Base-by-base conservation (phyloP, 768 basidiomycete species). In the Melanogaster broomeanus region DNA sequence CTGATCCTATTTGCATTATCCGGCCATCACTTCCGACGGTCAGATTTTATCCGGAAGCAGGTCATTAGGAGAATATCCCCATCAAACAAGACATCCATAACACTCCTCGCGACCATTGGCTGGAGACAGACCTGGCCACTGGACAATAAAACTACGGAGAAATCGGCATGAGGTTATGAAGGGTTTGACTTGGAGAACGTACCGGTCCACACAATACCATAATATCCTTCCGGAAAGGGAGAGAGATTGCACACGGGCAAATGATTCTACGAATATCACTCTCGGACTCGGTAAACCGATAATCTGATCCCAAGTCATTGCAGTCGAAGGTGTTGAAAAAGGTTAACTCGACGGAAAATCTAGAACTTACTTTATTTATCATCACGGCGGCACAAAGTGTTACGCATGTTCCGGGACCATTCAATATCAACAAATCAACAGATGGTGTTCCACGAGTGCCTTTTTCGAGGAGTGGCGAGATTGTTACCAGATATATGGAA, bases 341-440 rank as follows among this genome's bases (percentile, higher is more conserved):
- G 35, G 10, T 21, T 31, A 34, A 19, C 27, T 39, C 22, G 30
- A 21, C 34, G 42, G 34, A 38, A 62, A 31, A 44, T 49, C 5
- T 35, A 43, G 39, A 13, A 73, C 82, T 59, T 65, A 90, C 93
- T 68, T 81, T 83, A 58, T 87, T 87, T 38, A 92, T 50, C 63
- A 83, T 86, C 13, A 84, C 79, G 1, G 88, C 84, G 15, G 80
- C 52, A 51, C 88, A 91, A 6, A 98, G 75, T 6, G 87, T 74
- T 30, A 95, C 83, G 65, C 92, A 95, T 6, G 96, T 98, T 15
- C 97, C 96, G 0, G 97, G 97, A 2, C 97, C 97, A 67, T 98
- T 98, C 25, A 98, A 70, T 45, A 99, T 72, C 43, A 99, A 74
- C 25, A 92, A 72, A 51, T 98, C 93, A 24, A 84, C 80, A 61